Evolutionary conservation across 345 rosid genomes (phyloP).

Genomic region (Cardamine occulta): DNA sequence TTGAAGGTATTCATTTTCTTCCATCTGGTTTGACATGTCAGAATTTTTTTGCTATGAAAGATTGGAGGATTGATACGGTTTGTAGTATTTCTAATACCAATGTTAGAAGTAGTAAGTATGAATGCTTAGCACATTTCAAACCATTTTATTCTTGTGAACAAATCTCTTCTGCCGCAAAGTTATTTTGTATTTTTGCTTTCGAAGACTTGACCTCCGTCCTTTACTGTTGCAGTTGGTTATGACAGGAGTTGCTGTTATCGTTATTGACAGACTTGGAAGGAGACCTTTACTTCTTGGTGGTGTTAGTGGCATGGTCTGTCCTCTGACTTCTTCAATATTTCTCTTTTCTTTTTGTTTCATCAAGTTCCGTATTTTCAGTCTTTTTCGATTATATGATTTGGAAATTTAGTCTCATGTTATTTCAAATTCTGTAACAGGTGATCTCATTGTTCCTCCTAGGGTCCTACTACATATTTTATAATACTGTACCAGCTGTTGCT

Average conservation of each 20-base stretch:
- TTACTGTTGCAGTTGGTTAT: slow-evolving; percentile 68
- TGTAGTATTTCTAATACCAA: slow-evolving; percentile 12
- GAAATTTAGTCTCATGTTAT: slow-evolving; percentile 10
- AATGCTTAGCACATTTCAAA: slow-evolving; percentile 2
- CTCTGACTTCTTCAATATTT: slow-evolving; percentile 16
- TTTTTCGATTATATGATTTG: neutral
- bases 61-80: neutral
- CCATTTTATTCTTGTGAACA: neutral
- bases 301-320: slow-evolving; percentile 87
- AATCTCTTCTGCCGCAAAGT: slow-evolving; percentile 4
- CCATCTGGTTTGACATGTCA: slow-evolving; percentile 12
- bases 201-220: neutral
- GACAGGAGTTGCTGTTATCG: slow-evolving; percentile 89
- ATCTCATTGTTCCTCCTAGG: slow-evolving; percentile 87
- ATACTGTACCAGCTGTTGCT: slow-evolving; percentile 62
- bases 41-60: neutral
- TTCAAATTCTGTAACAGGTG: slow-evolving; percentile 53
- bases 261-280: slow-evolving; percentile 91
- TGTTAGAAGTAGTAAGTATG: slow-evolving; percentile 6
- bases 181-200: neutral
- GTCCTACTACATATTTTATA: slow-evolving; percentile 85
- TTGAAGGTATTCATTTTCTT: slow-evolving; percentile 61
- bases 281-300: slow-evolving; percentile 92
- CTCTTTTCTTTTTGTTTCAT: neutral
- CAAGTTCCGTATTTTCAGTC: neutral